Percentiles rank a stretch among this genome's conserved stretches.
Conservation (phyloP, 2,329 filamentous ascomycete genomes). For the Emergomyces pasteurianus region DNA sequence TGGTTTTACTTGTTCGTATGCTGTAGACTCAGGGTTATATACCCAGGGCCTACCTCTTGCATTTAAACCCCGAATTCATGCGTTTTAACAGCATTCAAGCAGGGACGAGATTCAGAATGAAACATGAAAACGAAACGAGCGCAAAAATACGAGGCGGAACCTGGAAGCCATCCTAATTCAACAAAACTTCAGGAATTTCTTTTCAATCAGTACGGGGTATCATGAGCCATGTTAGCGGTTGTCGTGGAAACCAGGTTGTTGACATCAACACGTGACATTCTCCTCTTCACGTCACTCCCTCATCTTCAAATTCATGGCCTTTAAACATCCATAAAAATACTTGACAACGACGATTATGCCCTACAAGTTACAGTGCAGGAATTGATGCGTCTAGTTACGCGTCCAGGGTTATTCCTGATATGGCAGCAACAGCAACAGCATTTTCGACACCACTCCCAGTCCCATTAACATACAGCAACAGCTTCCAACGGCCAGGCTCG, state of each 20-base stretch:
- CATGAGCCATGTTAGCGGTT: conserved; percentile 6
- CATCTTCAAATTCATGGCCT: background rate
- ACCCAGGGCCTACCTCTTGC: too few species aligned
- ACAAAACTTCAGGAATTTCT: too few species aligned
- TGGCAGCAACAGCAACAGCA: conserved; percentile 18
- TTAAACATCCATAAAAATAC: background rate
- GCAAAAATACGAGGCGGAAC: too few species aligned
- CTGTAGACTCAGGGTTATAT: too few species aligned
- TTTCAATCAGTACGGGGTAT: conserved; percentile 1
- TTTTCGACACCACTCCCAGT: conserved; percentile 27
- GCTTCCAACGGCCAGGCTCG: conserved; percentile 20
- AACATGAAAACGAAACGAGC: too few species aligned
- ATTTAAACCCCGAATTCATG: too few species aligned
- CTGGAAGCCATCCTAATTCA: too few species aligned
- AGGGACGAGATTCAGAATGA: too few species aligned
- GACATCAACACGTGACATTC: conserved; percentile 7
- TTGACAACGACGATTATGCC: background rate
- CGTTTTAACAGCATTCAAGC: too few species aligned
- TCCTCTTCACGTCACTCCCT: background rate
- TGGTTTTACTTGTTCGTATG: background rate
- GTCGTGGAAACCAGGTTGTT: conserved; percentile 9
- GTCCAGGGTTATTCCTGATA: conserved; percentile 8
- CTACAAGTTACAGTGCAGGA: background rate
- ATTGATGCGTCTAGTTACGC: conserved; percentile 10
- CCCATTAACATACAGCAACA: conserved; percentile 23